phyloP scores from a whole-genome alignment of 257 asterid genomes.

The Agastache rugosa region DNA sequence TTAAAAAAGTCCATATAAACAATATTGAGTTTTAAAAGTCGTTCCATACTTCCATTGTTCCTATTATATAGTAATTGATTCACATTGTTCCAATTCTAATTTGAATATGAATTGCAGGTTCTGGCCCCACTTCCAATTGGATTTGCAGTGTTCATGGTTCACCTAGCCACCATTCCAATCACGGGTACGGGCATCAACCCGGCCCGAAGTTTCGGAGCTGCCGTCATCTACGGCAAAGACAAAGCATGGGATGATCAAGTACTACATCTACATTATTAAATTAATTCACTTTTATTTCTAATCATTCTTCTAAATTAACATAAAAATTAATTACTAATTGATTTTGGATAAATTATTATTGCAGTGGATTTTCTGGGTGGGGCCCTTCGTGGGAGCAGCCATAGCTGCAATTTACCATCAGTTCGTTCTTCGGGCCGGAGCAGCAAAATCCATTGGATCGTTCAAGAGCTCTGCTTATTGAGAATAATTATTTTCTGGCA shows the following conservation, averaged over 20 bases:
- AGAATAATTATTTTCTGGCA: background rate
- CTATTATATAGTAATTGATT: too few relatives aligned
- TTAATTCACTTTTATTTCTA: background rate
- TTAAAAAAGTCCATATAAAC: too few relatives aligned
- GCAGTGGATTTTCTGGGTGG: conserved; percentile 84
- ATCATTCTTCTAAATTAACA: too few relatives aligned
- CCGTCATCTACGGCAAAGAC: conserved; percentile 43
- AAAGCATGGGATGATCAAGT: conserved; percentile 52
- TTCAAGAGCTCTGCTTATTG: conserved; percentile 54
- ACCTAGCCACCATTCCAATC: conserved; percentile 51
- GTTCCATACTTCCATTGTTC: too few relatives aligned
- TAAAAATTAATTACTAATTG: too few relatives aligned
- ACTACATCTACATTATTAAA: too few relatives aligned
- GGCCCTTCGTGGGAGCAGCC: conserved; percentile 78
- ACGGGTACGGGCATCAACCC: conserved; percentile 57
- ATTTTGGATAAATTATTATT: background rate
- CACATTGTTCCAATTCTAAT: too few relatives aligned
- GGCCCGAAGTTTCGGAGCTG: conserved; percentile 56
- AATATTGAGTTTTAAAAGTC: too few relatives aligned
- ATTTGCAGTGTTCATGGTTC: conserved; percentile 56
- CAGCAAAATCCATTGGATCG: conserved; percentile 68
- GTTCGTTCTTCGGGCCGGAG: conserved; percentile 64
- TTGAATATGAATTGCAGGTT: too few relatives aligned
- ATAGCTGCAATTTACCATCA: conserved; percentile 75
- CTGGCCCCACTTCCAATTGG: conserved; percentile 58